A percentile compares a stretch with the other conserved stretches of the same genome.
phyloP scores from a whole-genome alignment of 371 early-diverging fungal genomes.

The Syncephalastrum monosporum region DNA sequence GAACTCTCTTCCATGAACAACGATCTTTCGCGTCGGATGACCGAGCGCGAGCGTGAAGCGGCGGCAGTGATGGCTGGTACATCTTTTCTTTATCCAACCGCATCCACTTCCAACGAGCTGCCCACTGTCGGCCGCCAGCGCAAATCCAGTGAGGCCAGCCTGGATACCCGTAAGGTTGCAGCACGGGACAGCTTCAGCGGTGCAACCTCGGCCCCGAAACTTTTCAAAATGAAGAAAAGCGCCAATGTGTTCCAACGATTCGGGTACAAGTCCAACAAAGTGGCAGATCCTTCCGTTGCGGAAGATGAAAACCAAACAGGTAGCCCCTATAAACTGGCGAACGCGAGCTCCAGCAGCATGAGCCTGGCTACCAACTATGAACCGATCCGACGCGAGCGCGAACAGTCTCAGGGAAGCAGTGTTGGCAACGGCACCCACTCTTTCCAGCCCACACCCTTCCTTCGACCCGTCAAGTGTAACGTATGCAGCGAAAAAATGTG shows the following conservation, averaged over 20 bases:
- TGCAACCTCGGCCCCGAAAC: slow-evolving; percentile 24
- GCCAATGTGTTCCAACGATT: too few species aligned
- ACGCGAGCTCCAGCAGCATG: too few species aligned
- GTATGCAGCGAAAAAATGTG: slow-evolving; percentile 77
- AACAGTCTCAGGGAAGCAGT: not conserved
- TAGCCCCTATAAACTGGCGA: too few species aligned
- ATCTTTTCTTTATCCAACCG: slow-evolving; percentile 9
- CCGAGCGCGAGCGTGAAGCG: slow-evolving; percentile 46
- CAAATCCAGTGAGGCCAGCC: slow-evolving; percentile 9
- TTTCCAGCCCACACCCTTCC: slow-evolving; percentile 50
- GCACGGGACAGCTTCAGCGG: slow-evolving; percentile 30
- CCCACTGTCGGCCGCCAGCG: slow-evolving; percentile 8
- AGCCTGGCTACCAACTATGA: too few species aligned
- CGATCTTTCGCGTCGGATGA: slow-evolving; percentile 51
- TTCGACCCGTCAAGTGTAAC: slow-evolving; percentile 70
- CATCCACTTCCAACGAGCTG: slow-evolving; percentile 3
- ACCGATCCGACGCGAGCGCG: too few species aligned
- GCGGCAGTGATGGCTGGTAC: slow-evolving; percentile 39
- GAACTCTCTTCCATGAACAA: slow-evolving; percentile 58
- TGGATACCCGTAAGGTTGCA: slow-evolving; percentile 10
- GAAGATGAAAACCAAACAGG: too few species aligned
- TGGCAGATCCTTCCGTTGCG: too few species aligned
- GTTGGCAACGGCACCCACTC: slow-evolving; percentile 25
- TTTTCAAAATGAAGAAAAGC: slow-evolving; percentile 43
- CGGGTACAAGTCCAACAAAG: too few species aligned